These are phyloP conservation scores for Fusarium abutilonis DNA, from an alignment of 2,329 filamentous ascomycete species.

Conservation along the genomic window DNA sequence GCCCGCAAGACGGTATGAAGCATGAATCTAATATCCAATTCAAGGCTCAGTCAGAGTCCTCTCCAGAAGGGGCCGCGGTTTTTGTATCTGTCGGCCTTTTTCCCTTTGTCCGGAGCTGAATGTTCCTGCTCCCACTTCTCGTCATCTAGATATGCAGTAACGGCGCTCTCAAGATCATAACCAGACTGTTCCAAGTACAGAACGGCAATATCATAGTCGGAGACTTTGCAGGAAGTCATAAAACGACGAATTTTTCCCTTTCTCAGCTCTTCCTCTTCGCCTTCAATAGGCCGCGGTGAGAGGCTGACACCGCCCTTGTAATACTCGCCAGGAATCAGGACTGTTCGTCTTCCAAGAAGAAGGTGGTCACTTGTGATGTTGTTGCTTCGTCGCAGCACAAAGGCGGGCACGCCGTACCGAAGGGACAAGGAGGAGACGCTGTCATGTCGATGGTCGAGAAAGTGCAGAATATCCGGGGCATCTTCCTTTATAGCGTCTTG, in stretches of 20 bases:
- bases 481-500: conserved; percentile 49
- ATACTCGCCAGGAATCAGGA: conserved; percentile 76
- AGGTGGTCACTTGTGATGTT: conserved; percentile 77
- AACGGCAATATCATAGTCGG: conserved; percentile 78
- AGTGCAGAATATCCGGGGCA: conserved; percentile 76
- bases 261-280: conserved; percentile 76
- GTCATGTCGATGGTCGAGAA: conserved; percentile 75
- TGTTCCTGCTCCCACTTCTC: conserved; percentile 79
- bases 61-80: conserved; percentile 49
- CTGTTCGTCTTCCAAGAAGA: conserved; percentile 72
- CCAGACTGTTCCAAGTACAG: conserved; percentile 77
- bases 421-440: conserved; percentile 74
- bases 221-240: conserved; percentile 82
- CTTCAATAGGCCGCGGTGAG: conserved; percentile 75
- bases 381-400: conserved; percentile 72
- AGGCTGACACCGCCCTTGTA: conserved; percentile 74
- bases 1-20: conserved; percentile 42
- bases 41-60: conserved; percentile 38
- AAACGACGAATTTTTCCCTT: conserved; percentile 78
- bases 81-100: conserved; percentile 46
- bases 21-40: conserved; percentile 45
- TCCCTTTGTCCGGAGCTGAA: conserved; percentile 52
- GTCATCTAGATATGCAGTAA: conserved; percentile 73
- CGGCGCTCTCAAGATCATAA: conserved; percentile 73
- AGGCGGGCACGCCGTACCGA: conserved; percentile 73